Conservation (phyloP, 768 basidiomycete species). For the Rhodosporidiobolus sp. region DNA sequence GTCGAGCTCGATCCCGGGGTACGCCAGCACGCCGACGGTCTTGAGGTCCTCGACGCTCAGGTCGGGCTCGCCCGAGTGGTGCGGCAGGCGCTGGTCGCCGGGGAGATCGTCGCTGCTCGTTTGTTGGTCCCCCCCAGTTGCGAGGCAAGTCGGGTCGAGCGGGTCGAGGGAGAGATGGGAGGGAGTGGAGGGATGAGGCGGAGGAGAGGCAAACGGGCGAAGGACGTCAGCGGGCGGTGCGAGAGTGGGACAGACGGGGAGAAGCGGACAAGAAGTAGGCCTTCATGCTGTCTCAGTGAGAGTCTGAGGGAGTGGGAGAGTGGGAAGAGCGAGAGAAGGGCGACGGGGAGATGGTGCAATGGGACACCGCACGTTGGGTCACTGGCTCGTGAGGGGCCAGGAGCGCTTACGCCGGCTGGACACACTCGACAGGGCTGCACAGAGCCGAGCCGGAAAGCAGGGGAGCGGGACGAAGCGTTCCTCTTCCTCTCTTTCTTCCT, state of each 20-base stretch:
- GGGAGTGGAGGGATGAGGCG: background rate
- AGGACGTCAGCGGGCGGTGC: background rate
- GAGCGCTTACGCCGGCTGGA: no score
- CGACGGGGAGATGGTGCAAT: no score
- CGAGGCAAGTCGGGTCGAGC: background rate
- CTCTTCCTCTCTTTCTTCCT: no score
- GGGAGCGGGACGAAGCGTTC: no score
- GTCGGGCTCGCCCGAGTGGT: slow-evolving; percentile 65
- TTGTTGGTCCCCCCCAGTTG: background rate
- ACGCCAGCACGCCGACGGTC: slow-evolving; percentile 63
- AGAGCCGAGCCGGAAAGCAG: no score
- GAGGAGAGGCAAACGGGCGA: background rate
- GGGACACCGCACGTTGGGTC: no score
- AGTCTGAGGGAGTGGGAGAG: no score
- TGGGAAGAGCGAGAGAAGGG: no score
- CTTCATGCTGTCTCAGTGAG: background rate
- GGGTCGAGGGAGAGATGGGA: no score
- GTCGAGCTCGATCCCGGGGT: slow-evolving; percentile 62
- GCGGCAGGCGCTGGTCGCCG: slow-evolving; percentile 70
- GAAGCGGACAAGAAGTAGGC: slow-evolving; percentile 25
- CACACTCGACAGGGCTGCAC: no score
- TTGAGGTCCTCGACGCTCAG: slow-evolving; percentile 58
- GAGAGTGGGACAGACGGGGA: background rate
- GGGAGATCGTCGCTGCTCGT: slow-evolving; percentile 35
- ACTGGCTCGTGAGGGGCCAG: no score